These are phyloP conservation scores for Pleurotus salmoneostramineus DNA, from an alignment of 768 basidiomycete species.

Conservation along the genomic window DNA sequence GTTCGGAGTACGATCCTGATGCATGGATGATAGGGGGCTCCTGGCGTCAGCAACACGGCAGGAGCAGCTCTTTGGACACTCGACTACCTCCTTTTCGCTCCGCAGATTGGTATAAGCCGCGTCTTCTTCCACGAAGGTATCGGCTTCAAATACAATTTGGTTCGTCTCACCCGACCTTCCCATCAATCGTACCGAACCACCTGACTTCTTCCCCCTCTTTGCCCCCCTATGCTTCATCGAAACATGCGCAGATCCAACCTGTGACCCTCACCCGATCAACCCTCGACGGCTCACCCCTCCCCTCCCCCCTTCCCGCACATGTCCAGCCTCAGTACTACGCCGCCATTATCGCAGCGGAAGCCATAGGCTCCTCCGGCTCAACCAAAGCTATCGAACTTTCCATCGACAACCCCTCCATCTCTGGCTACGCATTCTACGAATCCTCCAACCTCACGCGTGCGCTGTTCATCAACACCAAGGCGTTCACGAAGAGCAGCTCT, in stretches of 20 bases:
- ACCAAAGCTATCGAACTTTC: conserved; percentile 42
- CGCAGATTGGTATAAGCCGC: conserved; percentile 48
- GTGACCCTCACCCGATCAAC: conserved; percentile 52
- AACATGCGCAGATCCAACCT: conserved; percentile 53
- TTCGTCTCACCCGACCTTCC: conserved; percentile 16
- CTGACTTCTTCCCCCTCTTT: not conserved
- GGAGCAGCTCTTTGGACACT: conserved; percentile 67
- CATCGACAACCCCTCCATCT: conserved; percentile 40
- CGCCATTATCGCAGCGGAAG: conserved; percentile 55
- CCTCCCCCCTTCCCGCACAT: conserved; percentile 49
- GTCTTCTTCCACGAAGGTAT: conserved; percentile 66
- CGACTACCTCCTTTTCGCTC: conserved; percentile 62
- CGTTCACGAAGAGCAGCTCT: conserved; percentile 35
- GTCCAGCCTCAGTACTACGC: conserved; percentile 67
- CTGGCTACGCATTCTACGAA: conserved; percentile 65
- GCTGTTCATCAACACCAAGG: conserved; percentile 56
- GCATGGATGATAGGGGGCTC: conserved; percentile 29
- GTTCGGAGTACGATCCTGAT: not conserved
- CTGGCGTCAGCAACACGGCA: conserved; percentile 64
- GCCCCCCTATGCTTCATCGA: too few species aligned
- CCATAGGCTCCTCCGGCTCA: conserved; percentile 43
- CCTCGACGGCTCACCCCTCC: conserved; percentile 47
- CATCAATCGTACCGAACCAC: too few species aligned
- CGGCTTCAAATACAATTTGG: conserved; percentile 70
- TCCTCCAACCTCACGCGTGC: conserved; percentile 36